Conservation (phyloP, 2,329 filamentous ascomycete genomes). For the Diaporthe ilicicola region DNA sequence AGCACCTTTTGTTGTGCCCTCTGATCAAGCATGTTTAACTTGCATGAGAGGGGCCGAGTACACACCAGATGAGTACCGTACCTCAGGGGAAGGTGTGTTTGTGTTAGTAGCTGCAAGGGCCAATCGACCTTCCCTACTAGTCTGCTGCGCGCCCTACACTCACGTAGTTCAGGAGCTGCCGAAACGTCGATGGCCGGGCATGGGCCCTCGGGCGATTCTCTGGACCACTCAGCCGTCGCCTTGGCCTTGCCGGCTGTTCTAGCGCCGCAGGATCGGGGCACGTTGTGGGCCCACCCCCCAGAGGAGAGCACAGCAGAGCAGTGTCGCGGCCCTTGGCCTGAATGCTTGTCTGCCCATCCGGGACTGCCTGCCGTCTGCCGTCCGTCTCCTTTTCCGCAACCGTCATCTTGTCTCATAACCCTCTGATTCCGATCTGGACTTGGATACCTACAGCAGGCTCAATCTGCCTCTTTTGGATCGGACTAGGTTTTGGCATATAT, state of each 20-base stretch:
- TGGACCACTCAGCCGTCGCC: constrained; percentile 8
- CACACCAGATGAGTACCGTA: not conserved
- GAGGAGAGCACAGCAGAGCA: not conserved
- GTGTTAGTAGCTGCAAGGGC: not conserved
- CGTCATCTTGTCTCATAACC: constrained; percentile 7
- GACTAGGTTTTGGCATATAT: not conserved
- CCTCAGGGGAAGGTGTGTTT: too few relatives aligned
- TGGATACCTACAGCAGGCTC: not conserved
- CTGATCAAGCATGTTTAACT: not conserved
- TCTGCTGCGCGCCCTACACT: not conserved
- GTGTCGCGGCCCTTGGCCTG: constrained; percentile 7
- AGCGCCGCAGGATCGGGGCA: constrained; percentile 2
- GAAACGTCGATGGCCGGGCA: not conserved
- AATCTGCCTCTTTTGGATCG: not conserved
- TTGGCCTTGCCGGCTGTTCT: constrained; percentile 16
- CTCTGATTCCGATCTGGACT: not conserved
- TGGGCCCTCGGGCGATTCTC: not conserved
- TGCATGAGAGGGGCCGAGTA: not conserved
- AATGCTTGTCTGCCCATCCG: constrained; percentile 17
- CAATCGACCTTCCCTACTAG: not conserved
- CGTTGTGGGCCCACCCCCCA: not conserved
- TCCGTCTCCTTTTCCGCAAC: constrained; percentile 21
- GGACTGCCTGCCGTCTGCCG: constrained; percentile 17
- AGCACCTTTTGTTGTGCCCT: not conserved
- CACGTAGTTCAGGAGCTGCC: constrained; percentile 19